Base-by-base conservation (phyloP, 164 flowering plant genomes). In the Buxus sempervirens region DNA sequence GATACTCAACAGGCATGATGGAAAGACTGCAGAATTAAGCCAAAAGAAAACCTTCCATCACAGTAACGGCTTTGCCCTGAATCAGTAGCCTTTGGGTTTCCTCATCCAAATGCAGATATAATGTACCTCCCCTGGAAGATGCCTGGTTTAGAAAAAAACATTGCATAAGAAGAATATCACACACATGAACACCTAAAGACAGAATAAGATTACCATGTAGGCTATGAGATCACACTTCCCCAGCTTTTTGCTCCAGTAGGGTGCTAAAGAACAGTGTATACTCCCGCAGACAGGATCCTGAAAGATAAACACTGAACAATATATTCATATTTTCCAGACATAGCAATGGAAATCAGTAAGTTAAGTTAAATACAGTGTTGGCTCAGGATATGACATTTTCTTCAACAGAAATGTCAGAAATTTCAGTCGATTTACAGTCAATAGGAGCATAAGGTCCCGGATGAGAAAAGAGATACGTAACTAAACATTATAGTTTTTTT, bases 251-350 rank as follows among this genome's bases (percentile, higher is more conserved):
- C 81, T 73, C 98, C 98, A 92, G 58, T 90, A 88, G 15, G 82
- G 75, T 64, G 83, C 87, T 64, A 92, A 71, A 23, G 88, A 84
- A 81, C 96, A 92, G 70, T 92, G 91, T 58, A 86, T 89, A 76
- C 93, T 90, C 54, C 98, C 98, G 76, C 83, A 78, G 57, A 92
- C 94, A 70, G 87, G 96, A 82, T 92, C 96, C 98, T 90, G 76
- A 57, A 80, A 67, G 26, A 57, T 49, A 12, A 72, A 53, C 12
- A 3, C 45, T 5, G 12, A 12, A 12, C 45, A 41, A 5, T 5
- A 41, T n/a, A n/a, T n/a, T n/a, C n/a, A n/a, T n/a, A n/a, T n/a
- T n/a, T n/a, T n/a, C n/a, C n/a, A n/a, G n/a, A n/a, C n/a, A n/a
- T n/a, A n/a, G n/a, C n/a, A n/a, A n/a, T 41, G 45, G 45, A 5